These are phyloP conservation scores for Aspergillus hortae DNA, from an alignment of 2,329 filamentous ascomycete genomes.

Conservation along the genomic window DNA sequence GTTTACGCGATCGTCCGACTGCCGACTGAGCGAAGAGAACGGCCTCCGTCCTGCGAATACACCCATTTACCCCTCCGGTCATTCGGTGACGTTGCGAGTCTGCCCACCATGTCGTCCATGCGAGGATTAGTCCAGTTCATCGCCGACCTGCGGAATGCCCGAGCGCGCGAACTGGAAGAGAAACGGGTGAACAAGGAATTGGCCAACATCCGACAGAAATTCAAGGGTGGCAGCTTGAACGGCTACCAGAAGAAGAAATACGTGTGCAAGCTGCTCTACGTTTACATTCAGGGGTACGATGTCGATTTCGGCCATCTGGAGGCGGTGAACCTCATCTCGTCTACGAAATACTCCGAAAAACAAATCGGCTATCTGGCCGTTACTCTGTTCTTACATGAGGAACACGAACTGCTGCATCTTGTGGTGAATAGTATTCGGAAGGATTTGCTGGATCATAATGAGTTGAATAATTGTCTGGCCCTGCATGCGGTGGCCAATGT, in stretches of 20 bases:
- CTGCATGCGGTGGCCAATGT: conserved; percentile 98
- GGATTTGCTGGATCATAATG: conserved; percentile 89
- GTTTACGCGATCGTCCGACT: conserved; percentile 11
- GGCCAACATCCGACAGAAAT: conserved; percentile 97
- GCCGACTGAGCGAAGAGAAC: too few relatives aligned
- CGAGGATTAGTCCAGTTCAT: conserved; percentile 94
- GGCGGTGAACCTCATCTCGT: conserved; percentile 95
- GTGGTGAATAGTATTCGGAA: conserved; percentile 99
- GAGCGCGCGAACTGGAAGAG: conserved; percentile 92
- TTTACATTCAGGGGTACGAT: conserved; percentile 98
- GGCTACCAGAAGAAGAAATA: conserved; percentile 99
- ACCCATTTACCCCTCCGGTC: not conserved
- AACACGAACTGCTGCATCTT: conserved; percentile 91
- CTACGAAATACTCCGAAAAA: conserved; percentile 97
- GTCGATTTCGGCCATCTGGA: conserved; percentile 98
- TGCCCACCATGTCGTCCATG: conserved; percentile 45
- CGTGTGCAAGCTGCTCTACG: conserved; percentile 98
- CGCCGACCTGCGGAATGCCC: conserved; percentile 89
- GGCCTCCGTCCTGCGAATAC: not conserved
- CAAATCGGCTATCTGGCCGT: conserved; percentile 98
- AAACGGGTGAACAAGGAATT: conserved; percentile 99
- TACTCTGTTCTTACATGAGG: conserved; percentile 93
- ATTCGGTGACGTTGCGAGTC: not conserved
- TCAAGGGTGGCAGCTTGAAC: conserved; percentile 89
- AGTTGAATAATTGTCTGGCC: conserved; percentile 94